A percentile compares a stretch with the other conserved stretches of the same genome.
Conservation (phyloP, 1,284 basidiomycete genomes). For the Irpex sp. region DNA sequence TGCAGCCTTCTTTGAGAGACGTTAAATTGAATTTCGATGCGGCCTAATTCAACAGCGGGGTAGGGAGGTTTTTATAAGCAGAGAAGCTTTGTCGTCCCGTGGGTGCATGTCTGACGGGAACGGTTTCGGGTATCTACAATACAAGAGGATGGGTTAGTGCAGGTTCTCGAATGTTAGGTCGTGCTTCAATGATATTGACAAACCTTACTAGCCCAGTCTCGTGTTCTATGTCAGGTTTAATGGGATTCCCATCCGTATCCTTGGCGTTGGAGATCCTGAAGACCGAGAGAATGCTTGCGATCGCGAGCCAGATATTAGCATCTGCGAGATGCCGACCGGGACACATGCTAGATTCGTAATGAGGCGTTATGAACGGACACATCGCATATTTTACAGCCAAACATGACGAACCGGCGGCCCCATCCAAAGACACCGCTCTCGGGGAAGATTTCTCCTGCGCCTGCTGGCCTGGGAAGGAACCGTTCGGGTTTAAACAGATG, state of each 20-base stretch:
- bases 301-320: conserved; percentile 7
- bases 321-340: conserved; percentile 8
- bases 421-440: conserved; percentile 15
- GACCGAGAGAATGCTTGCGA: conserved; percentile 10
- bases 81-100: conserved; percentile 5
- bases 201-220: neutral
- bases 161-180: neutral
- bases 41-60: no score
- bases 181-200: neutral
- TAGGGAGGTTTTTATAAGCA: no score
- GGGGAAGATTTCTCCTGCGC: neutral
- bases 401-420: conserved; percentile 7
- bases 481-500: conserved; percentile 25
- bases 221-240: conserved; percentile 2
- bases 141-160: neutral
- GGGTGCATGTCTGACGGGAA: conserved; percentile 19
- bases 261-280: conserved; percentile 2
- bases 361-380: neutral
- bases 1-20: no score
- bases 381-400: neutral
- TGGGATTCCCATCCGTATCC: neutral
- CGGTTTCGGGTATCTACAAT: conserved; percentile 15
- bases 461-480: conserved; percentile 8
- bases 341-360: neutral
- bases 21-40: no score